phyloP scores from a whole-genome alignment of 257 asterid species.

The Penstemon eatonii region DNA sequence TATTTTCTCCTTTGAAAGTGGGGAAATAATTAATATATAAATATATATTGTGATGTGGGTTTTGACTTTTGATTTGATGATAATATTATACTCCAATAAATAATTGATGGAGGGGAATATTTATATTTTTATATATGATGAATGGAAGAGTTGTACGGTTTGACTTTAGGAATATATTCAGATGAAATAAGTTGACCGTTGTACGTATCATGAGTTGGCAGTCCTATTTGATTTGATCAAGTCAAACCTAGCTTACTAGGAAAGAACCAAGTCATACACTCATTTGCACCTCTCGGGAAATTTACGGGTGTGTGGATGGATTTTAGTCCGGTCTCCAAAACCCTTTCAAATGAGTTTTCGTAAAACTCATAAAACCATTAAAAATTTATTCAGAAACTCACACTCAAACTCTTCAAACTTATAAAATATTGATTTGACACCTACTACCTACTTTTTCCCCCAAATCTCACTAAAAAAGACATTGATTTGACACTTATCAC shows the following conservation, averaged over 20 bases:
- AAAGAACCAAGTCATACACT: not conserved
- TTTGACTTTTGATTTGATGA: not conserved
- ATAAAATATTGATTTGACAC: too few species aligned
- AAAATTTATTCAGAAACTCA: too few species aligned
- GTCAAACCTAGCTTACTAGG: constrained; percentile 29
- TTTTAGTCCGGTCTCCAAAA: too few species aligned
- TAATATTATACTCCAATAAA: not conserved
- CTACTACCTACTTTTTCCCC: too few species aligned
- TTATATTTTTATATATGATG: not conserved
- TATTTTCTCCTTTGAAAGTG: too few species aligned
- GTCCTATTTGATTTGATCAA: constrained; percentile 28
- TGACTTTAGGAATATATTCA: not conserved
- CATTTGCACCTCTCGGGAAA: constrained; percentile 24
- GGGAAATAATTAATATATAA: not conserved
- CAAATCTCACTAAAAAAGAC: too few species aligned
- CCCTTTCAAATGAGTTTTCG: too few species aligned
- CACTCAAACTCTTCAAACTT: too few species aligned
- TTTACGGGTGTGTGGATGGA: too few species aligned
- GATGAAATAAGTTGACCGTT: constrained; percentile 58
- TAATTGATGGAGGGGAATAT: not conserved
- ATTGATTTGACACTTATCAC: too few species aligned
- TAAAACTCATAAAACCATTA: too few species aligned
- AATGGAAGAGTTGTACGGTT: constrained; percentile 17
- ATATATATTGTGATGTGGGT: not conserved
- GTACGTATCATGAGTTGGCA: constrained; percentile 15